A percentile compares a stretch with the other conserved stretches of the same genome.
Conservation (phyloP, 1,284 basidiomycete genomes). For the Chiua sp. region DNA sequence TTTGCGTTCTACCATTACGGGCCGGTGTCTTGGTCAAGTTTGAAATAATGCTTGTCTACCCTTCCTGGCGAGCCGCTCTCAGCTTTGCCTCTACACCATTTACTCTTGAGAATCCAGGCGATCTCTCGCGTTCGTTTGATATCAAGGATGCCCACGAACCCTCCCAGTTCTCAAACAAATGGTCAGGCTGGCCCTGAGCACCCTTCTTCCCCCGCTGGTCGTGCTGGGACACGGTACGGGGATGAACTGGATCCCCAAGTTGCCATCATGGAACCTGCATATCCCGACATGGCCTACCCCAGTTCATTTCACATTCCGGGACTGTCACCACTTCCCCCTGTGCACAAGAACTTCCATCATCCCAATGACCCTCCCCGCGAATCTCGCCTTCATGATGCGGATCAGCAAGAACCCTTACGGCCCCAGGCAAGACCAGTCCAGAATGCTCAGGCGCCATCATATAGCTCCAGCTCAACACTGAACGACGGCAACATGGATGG, state of each 20-base stretch:
- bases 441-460: slow-evolving; percentile 19
- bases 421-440: slow-evolving; percentile 22
- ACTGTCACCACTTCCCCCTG: slow-evolving; percentile 9
- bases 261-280: background rate
- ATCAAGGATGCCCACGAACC: slow-evolving; percentile 23
- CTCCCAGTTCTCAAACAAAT: slow-evolving; percentile 6
- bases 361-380: slow-evolving; percentile 11
- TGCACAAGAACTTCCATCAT: slow-evolving; percentile 2
- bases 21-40: slow-evolving; percentile 22
- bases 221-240: background rate
- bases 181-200: slow-evolving; percentile 29
- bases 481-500: slow-evolving; percentile 24
- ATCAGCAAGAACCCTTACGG: slow-evolving; percentile 11
- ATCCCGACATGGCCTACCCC: slow-evolving; percentile 12
- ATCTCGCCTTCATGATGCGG: slow-evolving; percentile 15
- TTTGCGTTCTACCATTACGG: background rate
- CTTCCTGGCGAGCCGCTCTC: slow-evolving; percentile 2
- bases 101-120: slow-evolving; percentile 18
- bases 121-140: slow-evolving; percentile 16
- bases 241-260: slow-evolving; percentile 2
- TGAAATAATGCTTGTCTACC: slow-evolving; percentile 25
- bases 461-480: slow-evolving; percentile 40
- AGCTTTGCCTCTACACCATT: slow-evolving; percentile 2
- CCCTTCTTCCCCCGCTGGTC: background rate
- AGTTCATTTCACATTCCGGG: slow-evolving; percentile 13